phyloP scores from a whole-genome alignment of 495 filamentous ascomycete genomes.

The Tuber magnatum region DNA sequence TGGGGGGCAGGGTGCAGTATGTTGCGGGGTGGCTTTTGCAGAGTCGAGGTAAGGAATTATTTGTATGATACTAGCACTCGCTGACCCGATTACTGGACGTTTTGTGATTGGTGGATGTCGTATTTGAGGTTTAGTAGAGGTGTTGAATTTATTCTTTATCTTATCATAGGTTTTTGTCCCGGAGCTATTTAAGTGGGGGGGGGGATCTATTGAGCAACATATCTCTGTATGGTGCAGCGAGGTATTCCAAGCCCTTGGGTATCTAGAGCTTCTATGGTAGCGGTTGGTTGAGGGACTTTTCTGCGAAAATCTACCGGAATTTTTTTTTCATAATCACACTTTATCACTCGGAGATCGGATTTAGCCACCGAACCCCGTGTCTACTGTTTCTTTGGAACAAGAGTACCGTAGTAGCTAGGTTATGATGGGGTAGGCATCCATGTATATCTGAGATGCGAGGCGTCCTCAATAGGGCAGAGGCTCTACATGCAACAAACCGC shows the following conservation, averaged over 20 bases:
- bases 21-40: neutral
- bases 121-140: neutral
- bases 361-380: too few species aligned
- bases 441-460: neutral
- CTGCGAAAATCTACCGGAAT: neutral
- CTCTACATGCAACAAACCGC: neutral
- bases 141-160: neutral
- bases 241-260: neutral
- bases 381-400: neutral
- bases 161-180: neutral
- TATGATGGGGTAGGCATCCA: neutral
- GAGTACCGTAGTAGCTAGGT: neutral
- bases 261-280: neutral
- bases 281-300: neutral
- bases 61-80: neutral
- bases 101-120: neutral
- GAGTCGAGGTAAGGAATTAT: neutral
- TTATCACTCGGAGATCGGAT: neutral
- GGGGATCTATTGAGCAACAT: neutral
- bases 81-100: neutral
- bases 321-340: neutral
- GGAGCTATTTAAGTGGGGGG: neutral
- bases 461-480: neutral
- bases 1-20: neutral
- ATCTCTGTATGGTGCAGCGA: neutral